Percentiles rank a stretch among this genome's conserved stretches.
phyloP scores from a whole-genome alignment of 139 green algal genomes.

The Picochlorum sp. region DNA sequence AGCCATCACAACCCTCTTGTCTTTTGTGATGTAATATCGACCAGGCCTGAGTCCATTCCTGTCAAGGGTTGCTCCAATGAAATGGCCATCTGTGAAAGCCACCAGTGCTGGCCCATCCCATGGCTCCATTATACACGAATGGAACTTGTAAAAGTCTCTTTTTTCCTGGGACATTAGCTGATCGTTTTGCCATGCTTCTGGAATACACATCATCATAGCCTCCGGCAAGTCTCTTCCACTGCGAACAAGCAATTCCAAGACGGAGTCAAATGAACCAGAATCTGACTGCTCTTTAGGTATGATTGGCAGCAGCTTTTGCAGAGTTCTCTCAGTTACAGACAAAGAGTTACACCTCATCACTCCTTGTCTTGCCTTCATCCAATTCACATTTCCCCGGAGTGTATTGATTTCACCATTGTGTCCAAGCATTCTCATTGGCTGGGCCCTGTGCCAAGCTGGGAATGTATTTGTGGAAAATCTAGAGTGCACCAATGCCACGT shows the following conservation, averaged over 20 bases:
- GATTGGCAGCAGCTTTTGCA: conserved; percentile 76
- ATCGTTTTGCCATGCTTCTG: conserved; percentile 92
- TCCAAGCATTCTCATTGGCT: conserved; percentile 89
- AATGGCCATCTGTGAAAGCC: conserved; percentile 87
- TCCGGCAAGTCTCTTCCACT: conserved; percentile 75
- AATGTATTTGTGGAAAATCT: conserved; percentile 98
- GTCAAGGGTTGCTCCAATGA: conserved; percentile 90
- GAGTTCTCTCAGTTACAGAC: conserved; percentile 49
- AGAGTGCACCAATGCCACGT: conserved; percentile 89
- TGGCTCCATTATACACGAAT: conserved; percentile 90
- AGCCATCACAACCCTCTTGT: conserved; percentile 52
- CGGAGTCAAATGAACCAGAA: conserved; percentile 75
- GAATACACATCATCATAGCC: conserved; percentile 96
- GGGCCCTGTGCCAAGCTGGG: conserved; percentile 81
- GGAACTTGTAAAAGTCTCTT: conserved; percentile 86
- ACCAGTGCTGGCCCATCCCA: conserved; percentile 94
- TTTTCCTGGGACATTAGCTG: conserved; percentile 66
- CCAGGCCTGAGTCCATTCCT: conserved; percentile 93
- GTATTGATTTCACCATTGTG: conserved; percentile 95
- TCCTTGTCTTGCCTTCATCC: conserved; percentile 89
- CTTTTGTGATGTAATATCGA: conserved; percentile 90
- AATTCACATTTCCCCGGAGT: conserved; percentile 74
- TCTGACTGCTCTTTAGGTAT: conserved; percentile 75
- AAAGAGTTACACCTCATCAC: conserved; percentile 68
- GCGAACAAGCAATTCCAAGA: conserved; percentile 84